Evolutionary conservation across 192 early-diverging fungal genomes (phyloP), one percentile per base, ranked within the genome.

Genomic region (Pilaira anomala): DNA sequence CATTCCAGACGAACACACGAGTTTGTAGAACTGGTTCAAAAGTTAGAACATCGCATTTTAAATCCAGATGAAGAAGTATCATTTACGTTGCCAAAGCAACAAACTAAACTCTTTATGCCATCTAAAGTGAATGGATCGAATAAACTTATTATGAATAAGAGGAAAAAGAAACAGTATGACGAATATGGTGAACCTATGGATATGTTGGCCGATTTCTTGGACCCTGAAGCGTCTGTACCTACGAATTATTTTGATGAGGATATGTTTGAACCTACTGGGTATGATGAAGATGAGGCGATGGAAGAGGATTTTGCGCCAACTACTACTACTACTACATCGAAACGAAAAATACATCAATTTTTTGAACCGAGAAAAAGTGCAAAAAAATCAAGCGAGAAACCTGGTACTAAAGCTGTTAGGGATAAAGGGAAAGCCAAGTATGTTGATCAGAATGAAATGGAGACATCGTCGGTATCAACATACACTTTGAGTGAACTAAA

Each of bases 11-110:
- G 60, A 48, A 55, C 66, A 2, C 12, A 40, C 6, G 41, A 62
- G 3, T 61, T 68, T 53, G 21, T 48, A 0, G 1, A 44, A 0
- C 22, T 61, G 7, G 22, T 68, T 0, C 25, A 29, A 16, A 61
- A 44, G 4, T 56, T 68, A 51, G 59, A 68, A 7, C 22, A 60
- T 45, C 66, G 66, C 4, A 68, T 62, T 2, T 29, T 61, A 3
- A 21, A 62, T 22, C 60, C 39, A 40, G 26, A 30, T 7, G 11
- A 45, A 29, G 50, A 42, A 9, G 1, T 55, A 5, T 21, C 22
- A 1, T 11, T 13, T 0, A 21, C 4, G 51, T 29, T 16, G 22
- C 3, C 33, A 0, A 2, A 18, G 2, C 2, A 22, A 1, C 36
- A 13, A n/a, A 65, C 24, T 4, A 44, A 45, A 13, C 30, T 49